Evolutionary conservation across 2,329 filamentous ascomycete genomes (phyloP), one percentile per base, ranked within the genome.

Genomic region (Ascochyta pisi): DNA sequence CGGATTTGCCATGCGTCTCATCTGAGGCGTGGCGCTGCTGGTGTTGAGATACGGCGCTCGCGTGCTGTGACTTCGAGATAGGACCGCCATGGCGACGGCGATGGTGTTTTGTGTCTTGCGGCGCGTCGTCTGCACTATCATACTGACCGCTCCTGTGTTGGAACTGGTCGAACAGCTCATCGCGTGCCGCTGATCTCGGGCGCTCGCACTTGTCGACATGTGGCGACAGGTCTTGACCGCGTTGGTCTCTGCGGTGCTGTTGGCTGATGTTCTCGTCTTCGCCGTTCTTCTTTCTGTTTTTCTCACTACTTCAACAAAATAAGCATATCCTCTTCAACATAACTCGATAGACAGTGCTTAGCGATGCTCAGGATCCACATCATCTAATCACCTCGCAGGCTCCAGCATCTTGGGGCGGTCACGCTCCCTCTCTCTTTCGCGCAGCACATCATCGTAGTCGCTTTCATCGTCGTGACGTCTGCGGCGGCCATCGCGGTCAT

Each of bases 381-480:
- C 15, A 33, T 31, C 39, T 19, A 60, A 67, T 73, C 64, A 75
- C 65, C 71, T 70, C 48, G 64, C 65, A 49, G 62, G 59, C 50
- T 75, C 71, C 38, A 71, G 60, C 55, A 62, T 65, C 48, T 67
- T 63, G 7, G 69, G 66, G 34, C 66, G 59, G 3, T 69, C 63
- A 3, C 62, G 54, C 27, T 65, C 60, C 10, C 67, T 56, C 7
- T 67, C 67, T 1, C 63, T 57, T 23, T 62, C 69, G 12, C 58
- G 55, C 23, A 42, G 45, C 8, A 60, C 38, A 7, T 68, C 60
- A 12, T 71, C 66, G 40, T 73, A 66, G 27, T 71, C 68, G 38
- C 60, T 66, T 8, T 69, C 64, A 44, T 73, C 70, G 12, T 73
- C 71, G 16, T 70, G 65, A 19, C 70, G 64, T 8, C 64, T 56